Percentiles rank a stretch among this genome's conserved stretches.
Evolutionary conservation across 2,329 filamentous ascomycete genomes (phyloP).

Genomic region (Aureobasidium sp.): DNA sequence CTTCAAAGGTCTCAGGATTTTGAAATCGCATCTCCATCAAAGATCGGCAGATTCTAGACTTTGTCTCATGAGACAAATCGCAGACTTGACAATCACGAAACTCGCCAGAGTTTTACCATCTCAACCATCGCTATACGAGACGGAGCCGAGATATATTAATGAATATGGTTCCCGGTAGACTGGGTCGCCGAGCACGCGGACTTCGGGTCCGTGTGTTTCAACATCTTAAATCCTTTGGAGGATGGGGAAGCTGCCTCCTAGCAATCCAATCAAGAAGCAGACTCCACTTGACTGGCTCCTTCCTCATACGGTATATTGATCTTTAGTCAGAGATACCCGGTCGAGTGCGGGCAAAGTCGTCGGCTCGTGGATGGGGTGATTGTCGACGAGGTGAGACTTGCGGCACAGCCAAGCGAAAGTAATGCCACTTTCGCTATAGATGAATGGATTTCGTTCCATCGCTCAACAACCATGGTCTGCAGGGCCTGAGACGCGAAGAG

Average conservation of each 20-base stretch:
- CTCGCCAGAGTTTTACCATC: neutral
- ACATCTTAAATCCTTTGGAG: neutral
- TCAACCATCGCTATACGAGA: neutral
- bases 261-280: neutral
- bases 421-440: neutral
- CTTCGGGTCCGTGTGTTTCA: neutral
- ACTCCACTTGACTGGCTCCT: neutral
- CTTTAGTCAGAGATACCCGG: neutral
- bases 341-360: neutral
- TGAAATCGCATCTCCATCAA: no score
- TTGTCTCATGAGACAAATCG: neutral
- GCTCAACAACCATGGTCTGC: neutral
- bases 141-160: neutral
- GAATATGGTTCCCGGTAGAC: neutral
- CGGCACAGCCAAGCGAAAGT: neutral
- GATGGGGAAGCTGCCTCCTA: neutral
- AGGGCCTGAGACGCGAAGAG: neutral
- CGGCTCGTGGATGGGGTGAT: neutral
- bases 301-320: neutral
- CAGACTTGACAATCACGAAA: neutral
- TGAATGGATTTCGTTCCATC: neutral
- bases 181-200: neutral
- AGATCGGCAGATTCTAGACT: neutral
- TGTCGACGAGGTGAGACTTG: neutral
- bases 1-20: neutral